Conservation (phyloP, 257 asterid genomes). For the Jaltomata sinuosa region DNA sequence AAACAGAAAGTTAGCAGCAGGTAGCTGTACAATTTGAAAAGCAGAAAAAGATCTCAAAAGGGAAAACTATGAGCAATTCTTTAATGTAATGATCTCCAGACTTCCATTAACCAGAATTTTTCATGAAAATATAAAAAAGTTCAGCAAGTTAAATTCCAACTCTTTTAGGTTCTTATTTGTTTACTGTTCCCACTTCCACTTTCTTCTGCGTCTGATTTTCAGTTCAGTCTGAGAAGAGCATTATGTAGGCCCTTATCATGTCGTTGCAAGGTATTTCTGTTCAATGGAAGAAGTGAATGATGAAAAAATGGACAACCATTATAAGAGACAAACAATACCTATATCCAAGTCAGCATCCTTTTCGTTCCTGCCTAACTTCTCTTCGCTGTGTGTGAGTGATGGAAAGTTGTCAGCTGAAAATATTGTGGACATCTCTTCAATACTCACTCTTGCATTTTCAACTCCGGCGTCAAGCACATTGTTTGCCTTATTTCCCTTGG, state of each 20-base stretch:
- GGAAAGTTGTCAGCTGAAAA: conserved; percentile 62
- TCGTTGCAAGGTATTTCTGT: not conserved
- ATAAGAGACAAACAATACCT: conserved; percentile 30
- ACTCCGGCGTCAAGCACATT: conserved; percentile 31
- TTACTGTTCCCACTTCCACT: not conserved
- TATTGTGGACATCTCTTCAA: conserved; percentile 42
- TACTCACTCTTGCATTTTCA: conserved; percentile 39
- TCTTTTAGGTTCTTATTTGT: not conserved
- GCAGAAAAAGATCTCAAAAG: not conserved
- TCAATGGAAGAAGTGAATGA: not conserved
- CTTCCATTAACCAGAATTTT: not conserved
- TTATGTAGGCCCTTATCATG: not conserved
- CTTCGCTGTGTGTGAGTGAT: conserved; percentile 33
- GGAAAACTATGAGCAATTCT: not conserved
- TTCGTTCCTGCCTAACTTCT: conserved; percentile 19
- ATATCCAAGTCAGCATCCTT: conserved; percentile 58
- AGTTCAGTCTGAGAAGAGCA: not conserved
- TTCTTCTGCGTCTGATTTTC: not conserved
- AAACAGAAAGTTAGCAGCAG: not conserved
- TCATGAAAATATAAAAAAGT: not conserved
- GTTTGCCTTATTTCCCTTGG: conserved; percentile 43
- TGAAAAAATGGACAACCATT: not conserved
- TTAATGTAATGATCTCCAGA: not conserved
- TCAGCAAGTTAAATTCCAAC: not conserved
- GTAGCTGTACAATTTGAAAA: not conserved